Conservation (phyloP, 2,329 filamentous ascomycete genomes). For the Polytolypa hystricis region DNA sequence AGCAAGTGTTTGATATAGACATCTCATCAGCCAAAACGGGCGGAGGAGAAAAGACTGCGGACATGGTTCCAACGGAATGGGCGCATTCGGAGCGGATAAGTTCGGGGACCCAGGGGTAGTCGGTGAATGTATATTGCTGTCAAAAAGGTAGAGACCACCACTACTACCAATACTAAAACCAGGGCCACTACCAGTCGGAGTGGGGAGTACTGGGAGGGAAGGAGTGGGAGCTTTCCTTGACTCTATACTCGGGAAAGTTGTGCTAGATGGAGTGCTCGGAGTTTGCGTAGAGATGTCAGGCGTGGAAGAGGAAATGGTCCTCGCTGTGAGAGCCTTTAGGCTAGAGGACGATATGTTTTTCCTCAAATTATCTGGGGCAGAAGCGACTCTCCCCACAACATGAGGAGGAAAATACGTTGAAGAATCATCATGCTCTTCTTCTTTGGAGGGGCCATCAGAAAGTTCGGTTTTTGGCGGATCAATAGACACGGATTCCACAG, state of each 20-base stretch:
- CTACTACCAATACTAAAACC: conserved; percentile 45
- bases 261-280: conserved; percentile 62
- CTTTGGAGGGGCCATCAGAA: conserved; percentile 30
- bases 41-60: conserved; percentile 80
- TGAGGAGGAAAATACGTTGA: conserved; percentile 26
- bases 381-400: conserved; percentile 28
- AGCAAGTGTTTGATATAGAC: conserved; percentile 80
- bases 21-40: conserved; percentile 96
- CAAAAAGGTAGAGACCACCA: conserved; percentile 70
- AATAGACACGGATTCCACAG: background rate
- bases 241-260: conserved; percentile 47
- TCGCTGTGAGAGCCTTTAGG: conserved; percentile 58
- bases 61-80: conserved; percentile 77
- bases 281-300: conserved; percentile 55
- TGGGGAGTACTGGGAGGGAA: conserved; percentile 52
- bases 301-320: conserved; percentile 58
- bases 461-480: background rate
- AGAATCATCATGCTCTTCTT: conserved; percentile 27
- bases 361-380: conserved; percentile 37
- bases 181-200: conserved; percentile 53
- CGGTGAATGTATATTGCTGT: conserved; percentile 65
- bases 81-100: conserved; percentile 50
- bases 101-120: conserved; percentile 55
- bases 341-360: conserved; percentile 65
- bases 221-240: conserved; percentile 37